A percentile compares a stretch with the other conserved stretches of the same genome.
These are phyloP conservation scores for Leccinellum rugosiceps DNA, from an alignment of 768 basidiomycete genomes.

Conservation along the genomic window DNA sequence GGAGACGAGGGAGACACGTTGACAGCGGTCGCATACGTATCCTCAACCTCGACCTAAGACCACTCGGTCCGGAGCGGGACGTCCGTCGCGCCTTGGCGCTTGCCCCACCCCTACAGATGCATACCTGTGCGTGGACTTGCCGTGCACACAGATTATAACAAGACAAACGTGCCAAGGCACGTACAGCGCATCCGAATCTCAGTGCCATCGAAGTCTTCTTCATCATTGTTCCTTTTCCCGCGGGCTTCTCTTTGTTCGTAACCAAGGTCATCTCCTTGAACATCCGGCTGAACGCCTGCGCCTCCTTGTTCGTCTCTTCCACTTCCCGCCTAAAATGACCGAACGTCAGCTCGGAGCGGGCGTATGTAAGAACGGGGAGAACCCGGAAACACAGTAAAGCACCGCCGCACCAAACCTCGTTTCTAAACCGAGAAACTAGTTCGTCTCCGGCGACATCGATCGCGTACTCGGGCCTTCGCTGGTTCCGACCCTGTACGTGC, in stretches of 20 bases:
- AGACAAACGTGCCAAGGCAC: background rate
- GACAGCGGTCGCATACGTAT: conserved; percentile 18
- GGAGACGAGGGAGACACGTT: conserved; percentile 1
- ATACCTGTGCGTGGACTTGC: conserved; percentile 21
- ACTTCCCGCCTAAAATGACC: too few species aligned
- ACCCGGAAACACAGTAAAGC: background rate
- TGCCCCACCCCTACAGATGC: conserved; percentile 19
- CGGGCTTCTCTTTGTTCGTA: conserved; percentile 39
- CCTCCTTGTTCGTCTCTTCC: too few species aligned
- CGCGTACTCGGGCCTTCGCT: conserved; percentile 28
- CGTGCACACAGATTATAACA: background rate
- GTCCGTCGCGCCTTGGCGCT: conserved; percentile 19
- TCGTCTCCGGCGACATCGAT: conserved; percentile 29
- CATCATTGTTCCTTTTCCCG: conserved; percentile 45
- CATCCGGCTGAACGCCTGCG: conserved; percentile 39
- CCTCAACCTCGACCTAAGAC: conserved; percentile 19
- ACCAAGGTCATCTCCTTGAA: conserved; percentile 53
- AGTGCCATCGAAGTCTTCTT: conserved; percentile 39
- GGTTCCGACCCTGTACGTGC: too few species aligned
- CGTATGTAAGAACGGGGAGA: background rate
- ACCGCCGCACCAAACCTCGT: conserved; percentile 37
- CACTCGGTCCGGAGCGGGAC: conserved; percentile 23
- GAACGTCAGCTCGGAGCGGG: too few species aligned
- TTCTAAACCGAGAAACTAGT: conserved; percentile 31
- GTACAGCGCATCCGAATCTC: conserved; percentile 49